These are phyloP conservation scores for Plasmodium relictum DNA, from an alignment of 169 alveolate genomes.

Conservation along the genomic window DNA sequence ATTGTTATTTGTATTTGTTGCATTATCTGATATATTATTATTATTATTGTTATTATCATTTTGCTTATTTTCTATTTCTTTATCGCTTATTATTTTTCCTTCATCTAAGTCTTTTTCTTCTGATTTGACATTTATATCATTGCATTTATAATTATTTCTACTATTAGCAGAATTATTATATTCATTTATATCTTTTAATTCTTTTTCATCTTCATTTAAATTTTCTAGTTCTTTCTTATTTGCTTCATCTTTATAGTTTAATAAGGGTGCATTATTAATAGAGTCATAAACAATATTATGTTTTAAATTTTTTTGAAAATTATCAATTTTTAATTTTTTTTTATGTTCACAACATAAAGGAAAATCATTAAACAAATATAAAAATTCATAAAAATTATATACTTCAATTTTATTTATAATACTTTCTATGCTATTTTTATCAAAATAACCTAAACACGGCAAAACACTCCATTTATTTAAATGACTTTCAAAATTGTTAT, in stretches of 20 bases:
- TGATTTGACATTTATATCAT: no score
- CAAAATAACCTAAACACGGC: conserved; percentile 43
- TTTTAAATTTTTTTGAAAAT: not conserved
- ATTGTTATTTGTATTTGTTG: not conserved
- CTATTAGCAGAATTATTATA: no score
- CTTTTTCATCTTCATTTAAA: no score
- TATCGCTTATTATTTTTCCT: no score
- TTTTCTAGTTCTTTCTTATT: no score
- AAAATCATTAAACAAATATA: conserved; percentile 23
- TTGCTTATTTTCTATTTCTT: no score
- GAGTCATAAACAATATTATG: not conserved
- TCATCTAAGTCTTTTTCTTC: no score
- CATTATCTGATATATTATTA: not conserved
- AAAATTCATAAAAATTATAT: conserved; percentile 35
- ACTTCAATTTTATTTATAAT: conserved; percentile 9
- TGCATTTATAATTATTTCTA: no score
- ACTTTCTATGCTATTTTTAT: not conserved
- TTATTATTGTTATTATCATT: not conserved
- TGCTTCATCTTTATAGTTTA: not conserved
- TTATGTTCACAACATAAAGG: conserved; percentile 21
- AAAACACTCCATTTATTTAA: conserved; percentile 33
- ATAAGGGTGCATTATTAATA: not conserved
- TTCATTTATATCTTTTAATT: no score
- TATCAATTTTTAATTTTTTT: not conserved
- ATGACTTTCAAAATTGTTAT: conserved; percentile 19